These are phyloP conservation scores for Yamadazyma kanchanaburiensis DNA, from an alignment of 1,139 yeast genomes.

Conservation along the genomic window DNA sequence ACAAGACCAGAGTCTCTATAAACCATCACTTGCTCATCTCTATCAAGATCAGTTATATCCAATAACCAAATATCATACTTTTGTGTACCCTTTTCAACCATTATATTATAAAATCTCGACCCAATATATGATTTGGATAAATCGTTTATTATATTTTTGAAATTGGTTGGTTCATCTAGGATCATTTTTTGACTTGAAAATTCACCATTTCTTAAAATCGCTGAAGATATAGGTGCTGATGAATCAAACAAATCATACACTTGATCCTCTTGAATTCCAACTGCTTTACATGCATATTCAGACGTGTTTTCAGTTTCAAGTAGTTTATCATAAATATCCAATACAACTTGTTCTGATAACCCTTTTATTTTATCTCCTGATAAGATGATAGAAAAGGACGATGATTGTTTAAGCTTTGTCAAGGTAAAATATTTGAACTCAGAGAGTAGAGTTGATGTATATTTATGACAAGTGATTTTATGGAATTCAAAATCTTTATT, in stretches of 20 bases:
- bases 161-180: slow-evolving; percentile 12
- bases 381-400: slow-evolving; percentile 7
- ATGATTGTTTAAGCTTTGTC: slow-evolving; percentile 5
- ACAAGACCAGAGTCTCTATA: neutral
- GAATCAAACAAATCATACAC: slow-evolving; percentile 12
- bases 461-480: slow-evolving; percentile 15
- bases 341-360: slow-evolving; percentile 7
- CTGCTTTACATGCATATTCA: slow-evolving; percentile 18
- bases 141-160: slow-evolving; percentile 7
- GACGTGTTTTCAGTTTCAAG: slow-evolving; percentile 5
- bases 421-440: slow-evolving; percentile 11
- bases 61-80: slow-evolving; percentile 4
- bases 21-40: slow-evolving; percentile 2
- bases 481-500: slow-evolving; percentile 14
- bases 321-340: slow-evolving; percentile 5
- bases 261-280: slow-evolving; percentile 8
- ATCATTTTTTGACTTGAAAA: slow-evolving; percentile 12
- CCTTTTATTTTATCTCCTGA: slow-evolving; percentile 7
- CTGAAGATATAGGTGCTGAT: slow-evolving; percentile 2
- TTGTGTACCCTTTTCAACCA: neutral
- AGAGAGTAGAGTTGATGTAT: slow-evolving; percentile 5
- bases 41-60: slow-evolving; percentile 3
- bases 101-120: slow-evolving; percentile 3
- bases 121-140: slow-evolving; percentile 2
- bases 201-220: slow-evolving; percentile 1